Conservation (phyloP, 345 rosid species). For the Eucalyptus marginata region DNA sequence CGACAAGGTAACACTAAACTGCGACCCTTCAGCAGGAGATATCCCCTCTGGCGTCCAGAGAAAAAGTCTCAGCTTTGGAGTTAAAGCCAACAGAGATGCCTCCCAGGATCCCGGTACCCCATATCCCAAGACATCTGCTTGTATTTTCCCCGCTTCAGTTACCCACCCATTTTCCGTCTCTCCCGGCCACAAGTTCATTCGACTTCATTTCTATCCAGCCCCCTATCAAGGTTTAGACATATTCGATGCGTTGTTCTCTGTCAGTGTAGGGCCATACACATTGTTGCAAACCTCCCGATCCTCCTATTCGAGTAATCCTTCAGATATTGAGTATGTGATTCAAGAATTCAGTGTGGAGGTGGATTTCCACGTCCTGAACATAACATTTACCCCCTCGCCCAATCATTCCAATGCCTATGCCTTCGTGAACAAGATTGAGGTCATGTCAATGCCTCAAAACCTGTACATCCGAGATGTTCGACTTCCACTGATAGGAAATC, state of each 20-base stretch:
- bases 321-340: neutral
- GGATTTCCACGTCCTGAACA: neutral
- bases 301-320: neutral
- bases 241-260: neutral
- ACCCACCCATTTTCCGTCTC: constrained; percentile 4
- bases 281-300: constrained; percentile 3
- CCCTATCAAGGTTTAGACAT: neutral
- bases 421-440: constrained; percentile 1
- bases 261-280: neutral
- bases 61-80: neutral
- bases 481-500: neutral
- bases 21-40: neutral
- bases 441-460: constrained; percentile 8
- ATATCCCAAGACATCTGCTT: neutral
- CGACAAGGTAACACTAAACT: neutral
- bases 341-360: constrained; percentile 3
- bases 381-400: constrained; percentile 5
- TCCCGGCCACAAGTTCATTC: constrained; percentile 7
- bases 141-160: neutral
- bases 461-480: neutral
- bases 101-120: neutral
- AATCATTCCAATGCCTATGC: neutral
- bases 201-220: constrained; percentile 10
- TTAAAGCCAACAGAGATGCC: neutral
- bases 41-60: neutral